Base-by-base conservation (phyloP, 352 stramenopile genomes). In the Elongisporangium undulatum region DNA sequence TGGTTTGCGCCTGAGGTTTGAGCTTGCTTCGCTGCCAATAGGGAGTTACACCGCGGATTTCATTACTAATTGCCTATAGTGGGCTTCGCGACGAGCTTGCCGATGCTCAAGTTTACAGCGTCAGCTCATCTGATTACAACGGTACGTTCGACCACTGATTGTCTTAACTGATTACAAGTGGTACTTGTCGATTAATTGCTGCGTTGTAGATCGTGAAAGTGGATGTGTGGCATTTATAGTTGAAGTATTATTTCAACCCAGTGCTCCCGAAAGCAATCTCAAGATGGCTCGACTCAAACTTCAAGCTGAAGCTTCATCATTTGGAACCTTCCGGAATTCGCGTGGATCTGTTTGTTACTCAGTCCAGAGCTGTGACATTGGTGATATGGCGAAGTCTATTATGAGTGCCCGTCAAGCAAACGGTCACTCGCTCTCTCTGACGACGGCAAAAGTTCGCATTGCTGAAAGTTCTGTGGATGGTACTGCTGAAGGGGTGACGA, bases 121-220 rank as follows among this genome's bases (percentile, higher is more conserved):
- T 90, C 49, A 77, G 67, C 54, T 85, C 82, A 13, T 72, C 75
- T 1, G 80, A 90, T 53, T 91, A 79, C 56, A 80, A 80, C 86
- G 84, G 84, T 90, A 60, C 39, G 54, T 26, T 49, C 1, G 4
- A 26, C 50, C 54, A 34, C 12, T 23, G 1, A 10, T 53, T 21
- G 21, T 49, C 16, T 45, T 22, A 50, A 8, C 49, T 48, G 19
- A 1, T 15, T 45, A 17, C 34, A 17, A 16, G 20, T n/a, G 15
- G 1, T 13, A 29, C 16, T 26, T 26, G 34, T 24, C 17, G n/a
- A 29, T 9, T 16, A 19, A 7, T 51, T 41, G 39, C 1, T 50
- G 2, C 13, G 13, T 41, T 23, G n/a, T 26, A 92, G 83, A 89
- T 66, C 76, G 73, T 62, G 77, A 78, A 53, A 80, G 67, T 48